These are phyloP conservation scores for Leptoxyphium fumago DNA, from an alignment of 2,329 filamentous ascomycete species.

Conservation along the genomic window DNA sequence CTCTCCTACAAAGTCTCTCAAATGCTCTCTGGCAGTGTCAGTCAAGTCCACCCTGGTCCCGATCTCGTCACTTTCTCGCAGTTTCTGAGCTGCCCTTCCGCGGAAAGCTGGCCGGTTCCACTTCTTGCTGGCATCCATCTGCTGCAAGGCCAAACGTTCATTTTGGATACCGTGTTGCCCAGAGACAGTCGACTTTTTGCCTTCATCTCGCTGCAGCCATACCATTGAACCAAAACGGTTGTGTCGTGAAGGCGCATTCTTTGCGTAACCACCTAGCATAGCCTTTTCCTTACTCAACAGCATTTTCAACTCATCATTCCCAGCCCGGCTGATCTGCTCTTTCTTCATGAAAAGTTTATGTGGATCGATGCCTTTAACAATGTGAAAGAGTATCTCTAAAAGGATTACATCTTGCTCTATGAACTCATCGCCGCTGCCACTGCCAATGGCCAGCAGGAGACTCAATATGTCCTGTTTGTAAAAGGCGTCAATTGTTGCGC, in stretches of 20 bases:
- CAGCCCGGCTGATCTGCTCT: slow-evolving; percentile 51
- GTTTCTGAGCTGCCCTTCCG: slow-evolving; percentile 26
- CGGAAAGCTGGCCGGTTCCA: slow-evolving; percentile 65
- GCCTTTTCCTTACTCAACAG: slow-evolving; percentile 70
- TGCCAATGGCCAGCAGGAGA: slow-evolving; percentile 70
- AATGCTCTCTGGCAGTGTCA: slow-evolving; percentile 54
- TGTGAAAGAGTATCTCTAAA: slow-evolving; percentile 81
- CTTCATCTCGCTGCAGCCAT: slow-evolving; percentile 79
- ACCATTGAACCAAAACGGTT: slow-evolving; percentile 95
- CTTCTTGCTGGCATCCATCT: slow-evolving; percentile 83
- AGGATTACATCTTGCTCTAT: slow-evolving; percentile 75
- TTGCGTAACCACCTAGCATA: slow-evolving; percentile 65
- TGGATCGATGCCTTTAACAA: slow-evolving; percentile 78
- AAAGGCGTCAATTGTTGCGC: slow-evolving; percentile 76
- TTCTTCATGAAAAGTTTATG: slow-evolving; percentile 77
- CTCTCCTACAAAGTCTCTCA: slow-evolving; percentile 75
- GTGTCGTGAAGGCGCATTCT: slow-evolving; percentile 70
- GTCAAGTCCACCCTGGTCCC: slow-evolving; percentile 59
- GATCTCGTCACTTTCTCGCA: slow-evolving; percentile 51
- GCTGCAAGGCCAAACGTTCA: slow-evolving; percentile 57
- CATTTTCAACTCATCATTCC: slow-evolving; percentile 56
- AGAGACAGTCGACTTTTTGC: slow-evolving; percentile 71
- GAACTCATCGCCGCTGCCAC: slow-evolving; percentile 89
- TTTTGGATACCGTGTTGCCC: slow-evolving; percentile 75
- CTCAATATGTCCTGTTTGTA: slow-evolving; percentile 82